Base-by-base conservation (phyloP, 164 flowering plant genomes). In the Aristolochia contorta region DNA sequence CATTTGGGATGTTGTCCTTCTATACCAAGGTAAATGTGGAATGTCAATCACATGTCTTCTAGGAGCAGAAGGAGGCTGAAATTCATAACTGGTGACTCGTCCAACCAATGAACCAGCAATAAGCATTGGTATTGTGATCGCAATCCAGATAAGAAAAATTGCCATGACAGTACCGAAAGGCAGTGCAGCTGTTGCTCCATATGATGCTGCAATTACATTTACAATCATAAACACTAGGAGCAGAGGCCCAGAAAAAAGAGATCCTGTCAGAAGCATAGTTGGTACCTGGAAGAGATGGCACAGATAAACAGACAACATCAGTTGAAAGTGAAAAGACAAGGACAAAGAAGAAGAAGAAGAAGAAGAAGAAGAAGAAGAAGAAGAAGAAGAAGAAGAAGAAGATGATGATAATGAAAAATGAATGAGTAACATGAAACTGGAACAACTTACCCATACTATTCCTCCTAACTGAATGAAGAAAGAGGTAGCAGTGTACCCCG, bases 121-220 rank as follows among this genome's bases (percentile, higher is more conserved):
- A 58, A 86, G 82, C 71, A 91, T 70, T 50, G 93, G 96, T 60
- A 79, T 59, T 13, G 74, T 47, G 41, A 84, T 25, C 54, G 84
- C 65, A 25, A 50, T 47, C 73, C 71, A 83, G 19, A 84, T 23
- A 45, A 83, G 75, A 54, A 84, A 32, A 61, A 87, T 60, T 47
- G 75, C 75, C 1, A 77, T 9, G 53, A 86, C 77, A 57, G 88
- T 83, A 68, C 96, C 84, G 61, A 87, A 73, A 47, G 97, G 95
- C 65, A 87, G 79, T 47, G 95, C 89, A 67, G 86, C 70, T 45
- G 87, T 86, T 15, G 83, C 75, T 27, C 83, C 78, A 68, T 78
- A 75, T 48, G 73, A 73, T 53, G 75, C 58, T 25, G 94, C 83
- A 60, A 89, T 71, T 24, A 73, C 64, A 65, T 85, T 85, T 43